A percentile compares a stretch with the other conserved stretches of the same genome.
phyloP scores from a whole-genome alignment of 1,284 basidiomycete species.

The Moesziomyces sp. region DNA sequence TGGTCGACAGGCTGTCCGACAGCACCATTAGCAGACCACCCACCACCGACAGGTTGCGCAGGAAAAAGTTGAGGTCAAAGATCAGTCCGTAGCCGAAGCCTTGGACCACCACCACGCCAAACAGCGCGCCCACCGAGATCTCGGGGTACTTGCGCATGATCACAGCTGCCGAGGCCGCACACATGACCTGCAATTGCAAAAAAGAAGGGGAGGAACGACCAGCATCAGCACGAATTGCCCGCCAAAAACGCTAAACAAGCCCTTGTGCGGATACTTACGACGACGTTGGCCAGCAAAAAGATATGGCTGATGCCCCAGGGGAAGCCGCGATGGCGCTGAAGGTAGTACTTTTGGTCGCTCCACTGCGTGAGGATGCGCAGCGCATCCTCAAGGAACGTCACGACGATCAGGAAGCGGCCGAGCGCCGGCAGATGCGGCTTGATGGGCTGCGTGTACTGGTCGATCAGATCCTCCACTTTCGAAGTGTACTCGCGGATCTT shows the following conservation, averaged over 20 bases:
- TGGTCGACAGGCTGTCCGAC: conserved; percentile 86
- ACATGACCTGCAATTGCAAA: conserved; percentile 73
- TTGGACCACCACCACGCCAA: conserved; percentile 91
- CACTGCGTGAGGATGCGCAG: conserved; percentile 93
- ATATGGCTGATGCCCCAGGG: conserved; percentile 92
- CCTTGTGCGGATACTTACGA: conserved; percentile 75
- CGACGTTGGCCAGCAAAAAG: conserved; percentile 90
- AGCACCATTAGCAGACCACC: conserved; percentile 97
- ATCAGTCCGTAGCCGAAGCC: conserved; percentile 92
- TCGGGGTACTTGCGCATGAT: conserved; percentile 89
- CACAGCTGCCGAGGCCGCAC: conserved; percentile 84
- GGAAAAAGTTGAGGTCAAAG: conserved; percentile 99
- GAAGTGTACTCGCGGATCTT: conserved; percentile 79
- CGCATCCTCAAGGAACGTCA: conserved; percentile 97
- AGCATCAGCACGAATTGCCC: neutral
- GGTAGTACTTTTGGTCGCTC: conserved; percentile 83
- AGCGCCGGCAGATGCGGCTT: conserved; percentile 93
- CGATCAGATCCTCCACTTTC: conserved; percentile 88
- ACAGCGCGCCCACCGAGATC: conserved; percentile 86
- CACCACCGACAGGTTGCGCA: conserved; percentile 90
- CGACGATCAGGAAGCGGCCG: conserved; percentile 95
- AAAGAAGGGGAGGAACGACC: neutral
- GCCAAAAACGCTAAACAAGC: neutral
- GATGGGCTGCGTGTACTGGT: conserved; percentile 91
- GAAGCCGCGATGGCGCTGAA: conserved; percentile 83